Percentiles rank a stretch among this genome's conserved stretches.
These are phyloP conservation scores for Backusella liffmaniae DNA, from an alignment of 192 early-diverging fungal species.

Conservation along the genomic window DNA sequence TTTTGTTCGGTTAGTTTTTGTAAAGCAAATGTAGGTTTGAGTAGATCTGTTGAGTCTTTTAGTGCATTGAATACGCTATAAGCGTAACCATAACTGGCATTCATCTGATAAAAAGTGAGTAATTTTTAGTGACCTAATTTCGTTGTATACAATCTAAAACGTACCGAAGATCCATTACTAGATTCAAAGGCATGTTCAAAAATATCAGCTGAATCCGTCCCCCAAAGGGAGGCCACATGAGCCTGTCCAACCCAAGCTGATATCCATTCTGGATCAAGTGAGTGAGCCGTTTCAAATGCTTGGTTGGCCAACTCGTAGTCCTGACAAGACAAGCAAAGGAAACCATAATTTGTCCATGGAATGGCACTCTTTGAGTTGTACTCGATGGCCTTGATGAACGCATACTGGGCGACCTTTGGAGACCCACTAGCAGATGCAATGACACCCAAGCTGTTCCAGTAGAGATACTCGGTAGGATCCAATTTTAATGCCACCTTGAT, in stretches of 20 bases:
- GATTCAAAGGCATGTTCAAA: conserved; percentile 81
- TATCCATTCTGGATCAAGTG: conserved; percentile 75
- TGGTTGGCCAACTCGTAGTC: conserved; percentile 77
- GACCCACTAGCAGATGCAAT: conserved; percentile 44
- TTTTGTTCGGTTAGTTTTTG: conserved; percentile 65
- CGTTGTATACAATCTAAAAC: not conserved
- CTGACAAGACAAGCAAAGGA: conserved; percentile 65
- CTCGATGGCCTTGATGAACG: conserved; percentile 79
- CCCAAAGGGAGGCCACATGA: conserved; percentile 63
- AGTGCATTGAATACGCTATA: conserved; percentile 14
- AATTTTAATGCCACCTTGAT: conserved; percentile 60
- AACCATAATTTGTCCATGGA: conserved; percentile 85
- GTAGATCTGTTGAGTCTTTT: conserved; percentile 31
- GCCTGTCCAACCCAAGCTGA: conserved; percentile 88
- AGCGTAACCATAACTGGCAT: conserved; percentile 63
- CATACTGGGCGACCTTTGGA: conserved; percentile 75
- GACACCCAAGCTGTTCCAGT: conserved; percentile 77
- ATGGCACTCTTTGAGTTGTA: conserved; percentile 56
- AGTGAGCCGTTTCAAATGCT: conserved; percentile 70
- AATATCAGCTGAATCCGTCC: conserved; percentile 57
- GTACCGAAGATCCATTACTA: conserved; percentile 53
- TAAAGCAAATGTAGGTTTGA: conserved; percentile 58
- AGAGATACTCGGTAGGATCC: conserved; percentile 51
- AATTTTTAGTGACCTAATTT: not conserved
- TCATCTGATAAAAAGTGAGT: conserved; percentile 30